phyloP scores from a whole-genome alignment of 140 eudicot species.

The Flaveria floridana region DNA sequence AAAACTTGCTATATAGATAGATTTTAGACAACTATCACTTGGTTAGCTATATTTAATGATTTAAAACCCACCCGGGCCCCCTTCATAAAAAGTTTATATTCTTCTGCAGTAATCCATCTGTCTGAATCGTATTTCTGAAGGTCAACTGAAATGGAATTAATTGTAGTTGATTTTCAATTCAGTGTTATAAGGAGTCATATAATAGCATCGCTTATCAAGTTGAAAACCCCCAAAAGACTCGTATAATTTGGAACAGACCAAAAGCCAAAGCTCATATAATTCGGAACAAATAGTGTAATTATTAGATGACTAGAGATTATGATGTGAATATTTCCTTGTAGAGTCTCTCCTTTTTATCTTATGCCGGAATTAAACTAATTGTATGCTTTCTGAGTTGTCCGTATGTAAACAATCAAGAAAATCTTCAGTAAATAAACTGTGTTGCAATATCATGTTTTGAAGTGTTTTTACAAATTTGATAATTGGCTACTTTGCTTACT shows the following conservation, averaged over 20 bases:
- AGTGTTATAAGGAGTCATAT: constrained; percentile 5
- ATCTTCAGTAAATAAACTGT: too few species aligned
- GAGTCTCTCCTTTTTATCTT: too few species aligned
- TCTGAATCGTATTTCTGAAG: neutral
- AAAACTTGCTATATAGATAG: constrained; percentile 5
- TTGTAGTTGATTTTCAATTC: neutral
- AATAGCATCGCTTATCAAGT: constrained; percentile 1
- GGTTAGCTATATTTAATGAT: constrained; percentile 7
- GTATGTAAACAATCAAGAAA: neutral
- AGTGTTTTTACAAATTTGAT: neutral
- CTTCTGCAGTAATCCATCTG: neutral
- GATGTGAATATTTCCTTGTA: neutral
- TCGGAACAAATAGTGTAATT: neutral
- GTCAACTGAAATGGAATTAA: too few species aligned
- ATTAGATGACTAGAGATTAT: constrained; percentile 14
- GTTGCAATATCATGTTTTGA: too few species aligned
- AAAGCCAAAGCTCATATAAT: neutral
- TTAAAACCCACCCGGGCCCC: constrained; percentile 8
- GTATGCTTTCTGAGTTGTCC: neutral
- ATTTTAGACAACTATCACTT: neutral
- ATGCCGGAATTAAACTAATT: neutral
- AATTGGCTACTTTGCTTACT: neutral
- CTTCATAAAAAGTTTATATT: neutral
- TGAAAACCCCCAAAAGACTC: neutral
- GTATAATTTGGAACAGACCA: constrained; percentile 3